Percentiles rank a stretch among this genome's conserved stretches.
Evolutionary conservation across 2,329 filamentous ascomycete species (phyloP).

Genomic region (Paecilomyces sp.): DNA sequence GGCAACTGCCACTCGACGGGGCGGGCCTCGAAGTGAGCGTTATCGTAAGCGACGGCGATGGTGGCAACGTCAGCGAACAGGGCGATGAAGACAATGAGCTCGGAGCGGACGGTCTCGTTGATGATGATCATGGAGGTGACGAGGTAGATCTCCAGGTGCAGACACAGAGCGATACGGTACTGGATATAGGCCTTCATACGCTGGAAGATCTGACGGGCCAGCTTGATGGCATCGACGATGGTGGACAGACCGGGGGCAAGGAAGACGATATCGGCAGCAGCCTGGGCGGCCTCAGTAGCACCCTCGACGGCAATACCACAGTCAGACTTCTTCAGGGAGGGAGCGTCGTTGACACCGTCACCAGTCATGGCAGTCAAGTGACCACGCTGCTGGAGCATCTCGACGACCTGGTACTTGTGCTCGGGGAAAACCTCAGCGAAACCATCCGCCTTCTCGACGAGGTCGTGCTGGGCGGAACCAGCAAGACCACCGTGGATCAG

Average conservation of each 20-base stretch:
- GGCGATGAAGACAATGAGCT: conserved; percentile 72
- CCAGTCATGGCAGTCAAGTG: conserved; percentile 70
- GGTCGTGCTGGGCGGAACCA: conserved; percentile 66
- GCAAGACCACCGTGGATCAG: conserved; percentile 69
- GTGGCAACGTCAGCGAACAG: conserved; percentile 74
- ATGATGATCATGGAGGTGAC: conserved; percentile 73
- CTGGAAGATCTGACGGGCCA: conserved; percentile 68
- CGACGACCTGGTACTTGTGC: conserved; percentile 70
- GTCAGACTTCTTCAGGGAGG: conserved; percentile 66
- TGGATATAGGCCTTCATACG: conserved; percentile 72
- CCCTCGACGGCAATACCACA: conserved; percentile 69
- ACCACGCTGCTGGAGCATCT: conserved; percentile 67
- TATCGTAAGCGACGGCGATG: conserved; percentile 72
- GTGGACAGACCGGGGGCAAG: conserved; percentile 64
- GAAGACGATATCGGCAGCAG: conserved; percentile 68
- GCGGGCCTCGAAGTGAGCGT: conserved; percentile 66
- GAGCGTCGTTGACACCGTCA: conserved; percentile 69
- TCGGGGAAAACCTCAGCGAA: conserved; percentile 69
- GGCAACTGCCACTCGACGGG: conserved; percentile 75
- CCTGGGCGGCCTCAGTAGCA: conserved; percentile 64
- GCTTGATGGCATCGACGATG: conserved; percentile 68
- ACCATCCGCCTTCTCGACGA: conserved; percentile 67
- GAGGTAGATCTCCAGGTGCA: conserved; percentile 70
- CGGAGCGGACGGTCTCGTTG: conserved; percentile 65
- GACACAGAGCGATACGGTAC: conserved; percentile 68